Conservation (phyloP, 2,329 filamentous ascomycete genomes). For the Beauveria bassiana region DNA sequence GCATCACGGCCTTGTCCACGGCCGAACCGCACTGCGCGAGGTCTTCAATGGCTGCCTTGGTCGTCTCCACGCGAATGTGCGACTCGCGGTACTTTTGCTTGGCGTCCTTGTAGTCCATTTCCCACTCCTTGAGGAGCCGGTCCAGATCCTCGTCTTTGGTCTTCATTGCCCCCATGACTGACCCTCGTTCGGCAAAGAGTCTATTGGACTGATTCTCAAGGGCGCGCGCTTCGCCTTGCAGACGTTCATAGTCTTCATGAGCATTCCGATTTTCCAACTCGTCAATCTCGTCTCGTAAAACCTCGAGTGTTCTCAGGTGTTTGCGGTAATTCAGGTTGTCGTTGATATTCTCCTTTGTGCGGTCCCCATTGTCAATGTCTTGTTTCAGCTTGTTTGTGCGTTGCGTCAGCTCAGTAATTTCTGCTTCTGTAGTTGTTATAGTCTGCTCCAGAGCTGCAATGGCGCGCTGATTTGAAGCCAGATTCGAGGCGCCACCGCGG, state of each 20-base stretch:
- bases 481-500: slow-evolving; percentile 62
- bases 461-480: slow-evolving; percentile 61
- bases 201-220: slow-evolving; percentile 62
- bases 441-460: slow-evolving; percentile 60
- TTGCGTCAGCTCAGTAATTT: slow-evolving; percentile 58
- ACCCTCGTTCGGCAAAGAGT: slow-evolving; percentile 64
- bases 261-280: slow-evolving; percentile 73
- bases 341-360: slow-evolving; percentile 75
- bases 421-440: slow-evolving; percentile 57
- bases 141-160: slow-evolving; percentile 76
- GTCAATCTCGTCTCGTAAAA: slow-evolving; percentile 60
- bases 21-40: slow-evolving; percentile 74
- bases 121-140: slow-evolving; percentile 68
- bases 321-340: slow-evolving; percentile 86
- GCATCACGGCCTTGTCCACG: slow-evolving; percentile 94
- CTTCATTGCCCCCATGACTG: slow-evolving; percentile 69
- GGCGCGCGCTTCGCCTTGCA: slow-evolving; percentile 59
- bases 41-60: slow-evolving; percentile 87
- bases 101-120: slow-evolving; percentile 80
- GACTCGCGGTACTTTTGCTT: slow-evolving; percentile 73
- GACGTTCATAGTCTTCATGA: slow-evolving; percentile 70
- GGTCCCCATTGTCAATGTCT: slow-evolving; percentile 70
- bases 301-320: slow-evolving; percentile 59
- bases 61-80: slow-evolving; percentile 84
- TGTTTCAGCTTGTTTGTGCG: slow-evolving; percentile 72